Percentiles rank a stretch among this genome's conserved stretches.
Evolutionary conservation across 2,329 filamentous ascomycete genomes (phyloP).

Genomic region (Ophiostoma sp.): DNA sequence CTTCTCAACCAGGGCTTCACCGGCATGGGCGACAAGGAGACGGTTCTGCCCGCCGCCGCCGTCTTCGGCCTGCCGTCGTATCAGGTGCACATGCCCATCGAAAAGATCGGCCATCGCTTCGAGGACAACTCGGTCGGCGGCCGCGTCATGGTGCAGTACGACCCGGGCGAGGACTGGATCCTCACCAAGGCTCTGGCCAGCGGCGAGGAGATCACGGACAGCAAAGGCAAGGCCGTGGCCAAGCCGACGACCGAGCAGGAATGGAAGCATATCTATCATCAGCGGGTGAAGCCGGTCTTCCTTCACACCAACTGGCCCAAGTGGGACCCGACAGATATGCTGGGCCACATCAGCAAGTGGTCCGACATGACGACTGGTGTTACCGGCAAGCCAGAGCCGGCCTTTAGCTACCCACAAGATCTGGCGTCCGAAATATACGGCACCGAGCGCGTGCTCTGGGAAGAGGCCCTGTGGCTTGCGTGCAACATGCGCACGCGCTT

Average conservation of each 20-base stretch:
- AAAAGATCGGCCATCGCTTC: conserved; percentile 33
- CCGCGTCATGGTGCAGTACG: conserved; percentile 31
- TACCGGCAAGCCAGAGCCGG: conserved; percentile 30
- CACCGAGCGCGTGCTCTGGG: conserved; percentile 34
- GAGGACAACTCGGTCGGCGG: conserved; percentile 29
- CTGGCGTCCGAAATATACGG: conserved; percentile 30
- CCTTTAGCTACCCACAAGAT: conserved; percentile 30
- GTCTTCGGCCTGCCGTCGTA: conserved; percentile 38
- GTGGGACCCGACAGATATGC: conserved; percentile 32
- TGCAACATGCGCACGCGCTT: conserved; percentile 28
- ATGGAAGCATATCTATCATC: conserved; percentile 10
- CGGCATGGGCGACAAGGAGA: conserved; percentile 46
- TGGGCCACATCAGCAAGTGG: conserved; percentile 27
- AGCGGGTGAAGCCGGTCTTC: conserved; percentile 31
- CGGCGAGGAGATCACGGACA: neutral
- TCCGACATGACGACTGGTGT: conserved; percentile 27
- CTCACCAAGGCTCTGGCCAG: conserved; percentile 4
- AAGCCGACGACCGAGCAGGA: conserved; percentile 6
- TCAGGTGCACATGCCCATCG: conserved; percentile 34
- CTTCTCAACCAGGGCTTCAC: conserved; percentile 41
- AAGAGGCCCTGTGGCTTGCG: conserved; percentile 32
- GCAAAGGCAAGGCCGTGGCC: neutral
- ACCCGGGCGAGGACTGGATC: conserved; percentile 31
- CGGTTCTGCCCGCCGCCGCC: conserved; percentile 41
- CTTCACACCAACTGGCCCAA: conserved; percentile 36